Evolutionary conservation across 1,284 basidiomycete genomes (phyloP).

Genomic region (Moniliella sp.): DNA sequence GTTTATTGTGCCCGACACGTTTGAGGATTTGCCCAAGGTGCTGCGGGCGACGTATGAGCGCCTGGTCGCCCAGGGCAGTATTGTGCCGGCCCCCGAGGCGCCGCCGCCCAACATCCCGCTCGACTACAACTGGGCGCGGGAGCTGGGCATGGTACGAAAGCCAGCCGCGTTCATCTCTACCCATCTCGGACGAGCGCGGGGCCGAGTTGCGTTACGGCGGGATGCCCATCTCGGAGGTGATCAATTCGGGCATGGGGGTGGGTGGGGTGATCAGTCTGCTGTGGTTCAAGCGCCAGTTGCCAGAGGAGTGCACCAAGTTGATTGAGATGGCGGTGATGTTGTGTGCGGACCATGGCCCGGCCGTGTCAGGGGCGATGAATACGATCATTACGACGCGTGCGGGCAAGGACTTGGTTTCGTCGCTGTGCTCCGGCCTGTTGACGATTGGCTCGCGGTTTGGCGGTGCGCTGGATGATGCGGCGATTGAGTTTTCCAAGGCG

Average conservation of each 20-base stretch:
- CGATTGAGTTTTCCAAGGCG: slow-evolving; percentile 62
- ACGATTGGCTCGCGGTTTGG: slow-evolving; percentile 96
- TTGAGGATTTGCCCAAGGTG: slow-evolving; percentile 74
- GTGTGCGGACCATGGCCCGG: slow-evolving; percentile 70
- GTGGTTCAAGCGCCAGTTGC: slow-evolving; percentile 79
- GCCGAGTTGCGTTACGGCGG: slow-evolving; percentile 95
- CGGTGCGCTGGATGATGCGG: slow-evolving; percentile 95
- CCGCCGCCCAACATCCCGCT: slow-evolving; percentile 89
- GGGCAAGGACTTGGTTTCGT: slow-evolving; percentile 93
- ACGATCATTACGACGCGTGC: slow-evolving; percentile 96
- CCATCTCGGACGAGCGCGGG: slow-evolving; percentile 94
- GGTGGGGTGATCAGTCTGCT: slow-evolving; percentile 87
- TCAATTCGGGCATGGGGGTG: slow-evolving; percentile 43
- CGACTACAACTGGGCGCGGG: slow-evolving; percentile 98
- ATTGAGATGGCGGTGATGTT: slow-evolving; percentile 99
- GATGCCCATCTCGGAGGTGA: slow-evolving; percentile 95
- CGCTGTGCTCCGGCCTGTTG: slow-evolving; percentile 78
- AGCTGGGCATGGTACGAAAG: slow-evolving; percentile 91
- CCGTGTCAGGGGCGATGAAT: slow-evolving; percentile 76
- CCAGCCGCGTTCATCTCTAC: slow-evolving; percentile 98
- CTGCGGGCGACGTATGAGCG: slow-evolving; percentile 64
- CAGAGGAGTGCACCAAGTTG: slow-evolving; percentile 38
- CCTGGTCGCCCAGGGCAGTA: slow-evolving; percentile 51
- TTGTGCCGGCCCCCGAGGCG: slow-evolving; percentile 55
- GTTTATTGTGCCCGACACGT: slow-evolving; percentile 89